Conservation (phyloP, 306 rosid genomes). For the Malus orientalis region DNA sequence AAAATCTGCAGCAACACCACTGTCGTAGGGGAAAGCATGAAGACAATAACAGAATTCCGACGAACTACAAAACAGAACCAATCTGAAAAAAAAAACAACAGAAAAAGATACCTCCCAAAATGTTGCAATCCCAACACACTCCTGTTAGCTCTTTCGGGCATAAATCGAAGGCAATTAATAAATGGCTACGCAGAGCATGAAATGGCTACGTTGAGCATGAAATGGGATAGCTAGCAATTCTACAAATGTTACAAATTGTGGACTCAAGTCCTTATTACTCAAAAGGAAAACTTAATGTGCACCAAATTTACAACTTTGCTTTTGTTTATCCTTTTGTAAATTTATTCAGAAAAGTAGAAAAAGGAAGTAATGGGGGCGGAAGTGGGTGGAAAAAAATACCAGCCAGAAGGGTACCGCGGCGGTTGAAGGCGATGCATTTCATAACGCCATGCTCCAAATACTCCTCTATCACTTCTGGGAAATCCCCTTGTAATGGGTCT, state of each 20-base stretch:
- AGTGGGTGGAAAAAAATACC: conserved; percentile 34
- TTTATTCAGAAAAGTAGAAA: neutral
- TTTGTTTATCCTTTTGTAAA: neutral
- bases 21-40: neutral
- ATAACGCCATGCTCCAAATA: conserved; percentile 80
- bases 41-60: neutral
- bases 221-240: neutral
- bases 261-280: neutral
- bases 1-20: neutral
- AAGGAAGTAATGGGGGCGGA: neutral
- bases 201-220: neutral
- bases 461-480: conserved; percentile 97
- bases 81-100: neutral
- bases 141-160: neutral
- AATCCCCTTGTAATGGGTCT: conserved; percentile 95
- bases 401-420: conserved; percentile 95
- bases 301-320: neutral
- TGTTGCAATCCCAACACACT: neutral
- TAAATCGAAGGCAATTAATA: neutral
- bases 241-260: neutral
- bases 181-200: neutral
- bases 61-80: neutral
- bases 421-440: conserved; percentile 92
- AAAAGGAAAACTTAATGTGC: neutral
- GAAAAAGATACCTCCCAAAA: neutral